Evolutionary conservation across 805 yeast genomes (phyloP).

Genomic region (Yarrowia porcina): DNA sequence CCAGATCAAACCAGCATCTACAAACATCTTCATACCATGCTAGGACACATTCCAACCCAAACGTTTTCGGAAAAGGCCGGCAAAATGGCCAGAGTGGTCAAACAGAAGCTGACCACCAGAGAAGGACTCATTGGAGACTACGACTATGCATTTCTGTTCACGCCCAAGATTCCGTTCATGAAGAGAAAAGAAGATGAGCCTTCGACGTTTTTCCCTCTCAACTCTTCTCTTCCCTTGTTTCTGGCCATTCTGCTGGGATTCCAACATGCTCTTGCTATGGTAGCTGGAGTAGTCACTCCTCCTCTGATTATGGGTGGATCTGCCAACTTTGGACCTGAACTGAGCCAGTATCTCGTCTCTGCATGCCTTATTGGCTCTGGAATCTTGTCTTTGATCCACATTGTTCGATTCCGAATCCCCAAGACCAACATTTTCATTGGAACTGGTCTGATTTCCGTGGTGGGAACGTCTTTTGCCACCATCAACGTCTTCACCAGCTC

Average conservation of each 20-base stretch:
- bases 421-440: constrained; percentile 76
- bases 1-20: no score
- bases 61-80: neutral
- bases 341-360: constrained; percentile 64
- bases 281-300: constrained; percentile 90
- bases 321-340: constrained; percentile 53
- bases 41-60: constrained; percentile 4
- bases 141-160: constrained; percentile 74
- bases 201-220: constrained; percentile 80
- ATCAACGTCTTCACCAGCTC: constrained; percentile 74
- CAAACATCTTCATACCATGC: no score
- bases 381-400: constrained; percentile 66
- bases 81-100: neutral
- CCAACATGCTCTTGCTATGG: constrained; percentile 85
- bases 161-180: constrained; percentile 73
- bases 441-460: constrained; percentile 84
- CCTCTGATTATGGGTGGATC: constrained; percentile 65
- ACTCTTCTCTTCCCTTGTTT: constrained; percentile 74
- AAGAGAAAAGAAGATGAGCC: constrained; percentile 45
- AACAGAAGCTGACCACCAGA: constrained; percentile 54
- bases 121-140: constrained; percentile 87
- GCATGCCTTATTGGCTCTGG: constrained; percentile 70
- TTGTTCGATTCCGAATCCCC: constrained; percentile 73
- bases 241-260: constrained; percentile 76
- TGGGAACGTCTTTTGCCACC: constrained; percentile 88